Evolutionary conservation across 2,329 filamentous ascomycete species (phyloP), one percentile per base, ranked within the genome.

Genomic region (Aspergillus sp.): DNA sequence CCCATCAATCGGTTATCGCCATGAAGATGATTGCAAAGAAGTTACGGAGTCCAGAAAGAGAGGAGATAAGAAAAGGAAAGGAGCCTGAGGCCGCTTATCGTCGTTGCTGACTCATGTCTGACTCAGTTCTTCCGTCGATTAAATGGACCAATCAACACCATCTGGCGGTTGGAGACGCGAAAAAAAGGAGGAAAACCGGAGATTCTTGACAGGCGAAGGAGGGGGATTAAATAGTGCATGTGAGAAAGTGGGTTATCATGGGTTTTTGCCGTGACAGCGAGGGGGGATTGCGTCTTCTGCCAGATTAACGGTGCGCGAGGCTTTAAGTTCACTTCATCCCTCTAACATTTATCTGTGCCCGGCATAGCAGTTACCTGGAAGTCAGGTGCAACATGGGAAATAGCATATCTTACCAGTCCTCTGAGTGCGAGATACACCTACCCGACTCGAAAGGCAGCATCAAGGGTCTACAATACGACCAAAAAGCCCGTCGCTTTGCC

Each of bases 401-500:
- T 54, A 47, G 58, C 4, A 49, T 65, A 7, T 65, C 63, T 1
- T 63, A 65, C 49, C 18, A 55, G 14, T 54, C 58, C 24, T 24
- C 52, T 18, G 56, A 61, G 14, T 59, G 58, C 10, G 32, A 61
- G n/a, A 52, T 63, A 18, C 7, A 53, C 7, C 18, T 63, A 0
- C 32, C 49, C 6, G 52, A 50, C 5, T 14, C 16, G 2, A 53
- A 47, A 16, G 62, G 58, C 14, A 52, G 10, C 14, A 58, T 69
- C 11, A 56, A 55, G 55, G 67, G 67, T 4, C 47, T 64, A 6
- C 67, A 68, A 32, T 67, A 60, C 26, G 61, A 64, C 42, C 62
- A 52, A 24, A 65, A 69, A 32, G 67, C 75, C 2, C 69, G 69
- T 24, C 68, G 70, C 56, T 69, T 68, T 68, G 53, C 74, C 62